These are phyloP conservation scores for Fusarium compactum DNA, from an alignment of 2,329 filamentous ascomycete genomes.

Conservation along the genomic window DNA sequence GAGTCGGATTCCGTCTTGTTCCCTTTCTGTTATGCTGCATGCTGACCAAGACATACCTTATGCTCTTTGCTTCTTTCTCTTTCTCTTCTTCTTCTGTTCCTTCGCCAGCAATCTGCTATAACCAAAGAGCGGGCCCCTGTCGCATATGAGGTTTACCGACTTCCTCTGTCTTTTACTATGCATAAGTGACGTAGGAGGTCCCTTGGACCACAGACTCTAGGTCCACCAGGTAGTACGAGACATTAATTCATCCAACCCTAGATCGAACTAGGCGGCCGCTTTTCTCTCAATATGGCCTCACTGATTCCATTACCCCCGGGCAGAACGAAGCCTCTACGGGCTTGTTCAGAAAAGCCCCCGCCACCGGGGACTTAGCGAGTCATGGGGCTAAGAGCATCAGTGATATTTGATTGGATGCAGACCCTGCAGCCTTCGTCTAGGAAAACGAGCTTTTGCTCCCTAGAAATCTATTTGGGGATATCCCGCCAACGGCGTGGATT, in stretches of 20 bases:
- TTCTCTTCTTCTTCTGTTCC: neutral
- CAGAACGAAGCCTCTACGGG: slow-evolving; percentile 32
- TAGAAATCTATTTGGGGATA: slow-evolving; percentile 47
- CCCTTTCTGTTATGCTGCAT: neutral
- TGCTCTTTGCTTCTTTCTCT: slow-evolving; percentile 7
- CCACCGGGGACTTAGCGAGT: slow-evolving; percentile 45
- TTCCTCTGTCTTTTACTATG: slow-evolving; percentile 26
- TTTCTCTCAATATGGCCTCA: slow-evolving; percentile 45
- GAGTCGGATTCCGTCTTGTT: neutral
- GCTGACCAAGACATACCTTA: slow-evolving; percentile 17
- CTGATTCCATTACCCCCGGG: slow-evolving; percentile 37
- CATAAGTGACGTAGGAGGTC: slow-evolving; percentile 42
- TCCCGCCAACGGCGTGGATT: slow-evolving; percentile 46
- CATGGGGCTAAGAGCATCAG: slow-evolving; percentile 42
- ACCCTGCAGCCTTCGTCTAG: slow-evolving; percentile 46
- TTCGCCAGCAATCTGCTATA: neutral
- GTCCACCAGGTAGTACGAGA: slow-evolving; percentile 17
- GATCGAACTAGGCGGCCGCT: slow-evolving; percentile 34
- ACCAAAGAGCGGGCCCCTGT: slow-evolving; percentile 17
- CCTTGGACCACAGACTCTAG: slow-evolving; percentile 17
- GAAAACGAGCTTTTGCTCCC: slow-evolving; percentile 49
- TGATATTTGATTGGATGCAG: slow-evolving; percentile 42
- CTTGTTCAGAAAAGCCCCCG: slow-evolving; percentile 43
- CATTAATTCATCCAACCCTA: slow-evolving; percentile 22
- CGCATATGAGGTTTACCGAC: slow-evolving; percentile 33